Conservation (phyloP, 2,329 filamentous ascomycete species). For the Chaetomium sp. region DNA sequence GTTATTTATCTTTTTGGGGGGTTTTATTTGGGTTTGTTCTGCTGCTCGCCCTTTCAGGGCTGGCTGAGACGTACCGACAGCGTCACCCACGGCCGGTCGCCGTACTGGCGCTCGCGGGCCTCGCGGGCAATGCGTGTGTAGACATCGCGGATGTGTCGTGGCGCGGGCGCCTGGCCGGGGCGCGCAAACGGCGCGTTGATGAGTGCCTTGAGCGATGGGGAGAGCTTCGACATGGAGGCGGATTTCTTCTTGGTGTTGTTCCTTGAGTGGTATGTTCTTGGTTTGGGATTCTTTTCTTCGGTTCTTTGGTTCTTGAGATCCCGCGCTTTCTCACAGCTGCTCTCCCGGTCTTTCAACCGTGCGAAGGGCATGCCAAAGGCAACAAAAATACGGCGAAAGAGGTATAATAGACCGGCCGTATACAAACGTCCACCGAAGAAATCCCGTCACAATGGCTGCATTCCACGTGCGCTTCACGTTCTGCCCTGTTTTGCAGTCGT, state of each 20-base stretch:
- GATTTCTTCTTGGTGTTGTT: background rate
- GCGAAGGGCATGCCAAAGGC: too few species aligned
- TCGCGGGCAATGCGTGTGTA: constrained; percentile 59
- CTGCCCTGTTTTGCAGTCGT: too few species aligned
- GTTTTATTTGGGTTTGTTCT: background rate
- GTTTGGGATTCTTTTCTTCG: background rate
- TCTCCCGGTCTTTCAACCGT: too few species aligned
- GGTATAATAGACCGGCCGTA: too few species aligned
- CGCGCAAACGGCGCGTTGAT: constrained; percentile 64
- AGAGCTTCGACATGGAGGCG: constrained; percentile 62
- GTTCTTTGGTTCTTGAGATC: background rate
- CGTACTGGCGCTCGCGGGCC: constrained; percentile 56
- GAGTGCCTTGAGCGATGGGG: constrained; percentile 62
- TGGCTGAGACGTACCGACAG: constrained; percentile 41
- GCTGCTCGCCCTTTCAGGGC: background rate
- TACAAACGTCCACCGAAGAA: too few species aligned
- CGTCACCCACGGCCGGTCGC: constrained; percentile 58
- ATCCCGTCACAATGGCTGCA: too few species aligned
- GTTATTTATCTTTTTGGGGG: background rate
- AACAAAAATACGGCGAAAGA: too few species aligned
- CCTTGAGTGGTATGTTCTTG: background rate
- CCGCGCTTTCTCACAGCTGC: too few species aligned
- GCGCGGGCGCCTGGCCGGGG: constrained; percentile 58
- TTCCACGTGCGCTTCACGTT: too few species aligned
- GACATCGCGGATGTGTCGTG: constrained; percentile 55